Evolutionary conservation across 257 asterid species (phyloP), one percentile per base, ranked within the genome.

Genomic region (Primulina eburnea): DNA sequence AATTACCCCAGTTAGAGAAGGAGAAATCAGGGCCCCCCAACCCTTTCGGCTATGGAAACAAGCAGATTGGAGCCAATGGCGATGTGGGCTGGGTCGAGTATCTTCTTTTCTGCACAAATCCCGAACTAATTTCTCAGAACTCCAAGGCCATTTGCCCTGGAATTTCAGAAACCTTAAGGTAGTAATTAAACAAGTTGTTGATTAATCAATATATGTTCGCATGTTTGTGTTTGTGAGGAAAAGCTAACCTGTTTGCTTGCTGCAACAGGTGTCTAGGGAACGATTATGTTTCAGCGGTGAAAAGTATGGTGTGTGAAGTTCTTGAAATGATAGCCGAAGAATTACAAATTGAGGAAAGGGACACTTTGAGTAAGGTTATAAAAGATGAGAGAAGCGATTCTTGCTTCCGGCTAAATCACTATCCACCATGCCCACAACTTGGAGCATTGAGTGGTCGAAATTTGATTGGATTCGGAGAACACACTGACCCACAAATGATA

Each of bases 401-500:
- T 53, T 68, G 72, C 21, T 68, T 68, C 21, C 55, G 72, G 72
- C 5, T 68, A 12, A 68, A 68, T 18, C 72, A 68, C 63, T 68
- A 68, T 68, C 72, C 72, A 20, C 72, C 72, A 17, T 53, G 63
- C 72, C 63, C 63, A 55, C 43, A 67, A 8, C 47, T 30, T 30
- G 40, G 29, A 53, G 28, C 71, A 35, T 21, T 69, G 34, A 58
- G 57, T 58, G 72, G 72, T 55, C 64, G 33, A 20, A 55, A 7
- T 53, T 33, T 68, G 14, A 55, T 69, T 55, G 65, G 73, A 4
- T 69, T 69, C 18, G 72, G 72, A 55, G 72, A 68, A 34, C 72
- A 68, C 38, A 68, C 72, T 8, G 72, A 68, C 64, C 73, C 73
- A 58, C 73, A 69, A 21, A 57, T 69, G n/a, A 28, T 69, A 69